Evolutionary conservation across 495 filamentous ascomycete genomes (phyloP).

Genomic region (Trichocladium antarcticum): DNA sequence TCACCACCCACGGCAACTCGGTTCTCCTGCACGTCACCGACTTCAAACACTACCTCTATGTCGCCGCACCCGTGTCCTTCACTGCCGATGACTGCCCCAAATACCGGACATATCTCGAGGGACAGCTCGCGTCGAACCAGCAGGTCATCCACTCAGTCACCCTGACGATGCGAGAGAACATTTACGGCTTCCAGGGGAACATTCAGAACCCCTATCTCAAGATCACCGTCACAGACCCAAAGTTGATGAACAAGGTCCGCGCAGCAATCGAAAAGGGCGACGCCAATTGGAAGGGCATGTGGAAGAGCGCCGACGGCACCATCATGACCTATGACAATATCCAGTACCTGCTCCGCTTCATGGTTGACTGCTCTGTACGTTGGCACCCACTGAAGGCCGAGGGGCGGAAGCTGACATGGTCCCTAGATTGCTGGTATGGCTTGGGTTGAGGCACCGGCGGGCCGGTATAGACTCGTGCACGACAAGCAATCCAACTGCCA

Average conservation of each 20-base stretch:
- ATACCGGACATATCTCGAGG: conserved; percentile 68
- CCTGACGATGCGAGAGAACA: conserved; percentile 72
- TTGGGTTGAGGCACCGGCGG: conserved; percentile 79
- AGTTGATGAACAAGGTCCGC: conserved; percentile 61
- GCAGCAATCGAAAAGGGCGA: conserved; percentile 57
- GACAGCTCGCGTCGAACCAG: conserved; percentile 51
- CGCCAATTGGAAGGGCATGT: conserved; percentile 83
- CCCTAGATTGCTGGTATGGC: conserved; percentile 79
- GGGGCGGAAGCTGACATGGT: conserved; percentile 3
- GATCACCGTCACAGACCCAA: conserved; percentile 82
- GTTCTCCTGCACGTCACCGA: conserved; percentile 90
- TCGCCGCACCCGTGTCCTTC: conserved; percentile 79
- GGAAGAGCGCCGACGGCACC: conserved; percentile 56
- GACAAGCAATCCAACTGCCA: conserved; percentile 83
- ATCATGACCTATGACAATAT: conserved; percentile 89
- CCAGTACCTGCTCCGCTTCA: conserved; percentile 89
- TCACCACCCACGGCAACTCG: conserved; percentile 92
- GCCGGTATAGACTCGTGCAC: conserved; percentile 56
- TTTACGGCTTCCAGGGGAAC: conserved; percentile 89
- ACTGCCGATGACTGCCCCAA: conserved; percentile 59
- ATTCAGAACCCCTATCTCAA: conserved; percentile 85
- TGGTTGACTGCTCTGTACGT: conserved; percentile 81
- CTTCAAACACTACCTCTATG: conserved; percentile 93
- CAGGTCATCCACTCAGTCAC: conserved; percentile 54
- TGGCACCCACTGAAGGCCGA: background rate